Conservation (phyloP, 1,284 basidiomycete species). For the Coniferiporia sulphurascens region DNA sequence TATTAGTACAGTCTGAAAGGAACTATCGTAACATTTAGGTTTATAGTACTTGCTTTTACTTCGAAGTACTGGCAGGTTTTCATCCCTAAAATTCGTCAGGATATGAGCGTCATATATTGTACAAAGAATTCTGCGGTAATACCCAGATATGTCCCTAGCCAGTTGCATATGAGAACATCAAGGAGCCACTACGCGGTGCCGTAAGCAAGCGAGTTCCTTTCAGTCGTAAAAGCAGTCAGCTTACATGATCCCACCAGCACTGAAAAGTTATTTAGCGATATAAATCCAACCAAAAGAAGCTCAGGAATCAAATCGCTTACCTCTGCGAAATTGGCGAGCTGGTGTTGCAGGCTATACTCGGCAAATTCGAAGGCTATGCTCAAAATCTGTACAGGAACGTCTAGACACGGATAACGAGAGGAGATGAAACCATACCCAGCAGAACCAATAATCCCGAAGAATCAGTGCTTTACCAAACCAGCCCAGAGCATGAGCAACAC, state of each 20-base stretch:
- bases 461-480: slow-evolving; percentile 88
- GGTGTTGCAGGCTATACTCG: slow-evolving; percentile 80
- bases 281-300: slow-evolving; percentile 19
- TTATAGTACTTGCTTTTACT: slow-evolving; percentile 57
- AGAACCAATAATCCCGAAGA: slow-evolving; percentile 84
- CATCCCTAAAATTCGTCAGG: slow-evolving; percentile 52
- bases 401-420: slow-evolving; percentile 11
- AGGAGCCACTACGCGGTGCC: slow-evolving; percentile 61
- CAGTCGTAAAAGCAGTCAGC: slow-evolving; percentile 26
- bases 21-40: slow-evolving; percentile 3
- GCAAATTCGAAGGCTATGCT: slow-evolving; percentile 82
- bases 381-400: slow-evolving; percentile 51
- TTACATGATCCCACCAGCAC: slow-evolving; percentile 89
- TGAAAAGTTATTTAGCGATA: slow-evolving; percentile 25
- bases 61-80: slow-evolving; percentile 80
- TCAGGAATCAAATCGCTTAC: slow-evolving; percentile 35
- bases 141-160: slow-evolving; percentile 80
- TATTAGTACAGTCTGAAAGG: slow-evolving; percentile 2
- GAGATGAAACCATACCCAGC: slow-evolving; percentile 55
- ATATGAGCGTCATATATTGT: slow-evolving; percentile 17
- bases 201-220: slow-evolving; percentile 14
- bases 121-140: slow-evolving; percentile 23
- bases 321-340: slow-evolving; percentile 79
- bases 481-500: slow-evolving; percentile 73
- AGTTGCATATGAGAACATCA: slow-evolving; percentile 81